Evolutionary conservation across 805 yeast genomes (phyloP).

Genomic region (Metschnikowia colocasiae): DNA sequence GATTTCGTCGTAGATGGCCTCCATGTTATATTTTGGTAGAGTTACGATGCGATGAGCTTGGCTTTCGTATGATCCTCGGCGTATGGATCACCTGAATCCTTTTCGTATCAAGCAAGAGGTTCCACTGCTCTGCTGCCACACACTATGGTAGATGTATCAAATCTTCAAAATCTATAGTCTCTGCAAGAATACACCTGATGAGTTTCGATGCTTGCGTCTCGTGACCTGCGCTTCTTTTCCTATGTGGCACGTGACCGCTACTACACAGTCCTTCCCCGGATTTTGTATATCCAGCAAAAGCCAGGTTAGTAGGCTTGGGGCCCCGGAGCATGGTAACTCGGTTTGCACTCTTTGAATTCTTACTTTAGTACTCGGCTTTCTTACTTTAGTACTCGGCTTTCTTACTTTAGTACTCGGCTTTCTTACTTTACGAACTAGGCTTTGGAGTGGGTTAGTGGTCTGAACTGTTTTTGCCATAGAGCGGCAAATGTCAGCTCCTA

Average conservation of each 20-base stretch:
- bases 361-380: no score
- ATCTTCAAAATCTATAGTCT: background rate
- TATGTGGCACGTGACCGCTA: background rate
- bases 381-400: no score
- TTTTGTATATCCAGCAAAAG: no score
- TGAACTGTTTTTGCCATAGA: no score
- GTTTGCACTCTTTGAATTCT: no score
- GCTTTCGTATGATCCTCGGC: background rate
- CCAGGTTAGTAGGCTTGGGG: no score
- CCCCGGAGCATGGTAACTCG: no score
- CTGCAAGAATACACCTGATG: background rate
- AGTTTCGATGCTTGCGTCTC: background rate
- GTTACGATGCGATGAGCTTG: background rate
- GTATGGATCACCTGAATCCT: background rate
- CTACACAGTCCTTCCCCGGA: background rate
- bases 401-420: no score
- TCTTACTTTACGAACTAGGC: no score
- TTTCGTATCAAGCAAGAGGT: background rate
- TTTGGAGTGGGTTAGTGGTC: no score
- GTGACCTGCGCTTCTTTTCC: conserved; percentile 1
- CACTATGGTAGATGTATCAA: background rate
- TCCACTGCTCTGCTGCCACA: background rate
- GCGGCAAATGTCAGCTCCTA: no score
- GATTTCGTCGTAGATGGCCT: conserved; percentile 81
- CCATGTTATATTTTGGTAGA: conserved; percentile 32